These are phyloP conservation scores for Macrocybe sp. DNA, from an alignment of 1,284 basidiomycete genomes.

Conservation along the genomic window DNA sequence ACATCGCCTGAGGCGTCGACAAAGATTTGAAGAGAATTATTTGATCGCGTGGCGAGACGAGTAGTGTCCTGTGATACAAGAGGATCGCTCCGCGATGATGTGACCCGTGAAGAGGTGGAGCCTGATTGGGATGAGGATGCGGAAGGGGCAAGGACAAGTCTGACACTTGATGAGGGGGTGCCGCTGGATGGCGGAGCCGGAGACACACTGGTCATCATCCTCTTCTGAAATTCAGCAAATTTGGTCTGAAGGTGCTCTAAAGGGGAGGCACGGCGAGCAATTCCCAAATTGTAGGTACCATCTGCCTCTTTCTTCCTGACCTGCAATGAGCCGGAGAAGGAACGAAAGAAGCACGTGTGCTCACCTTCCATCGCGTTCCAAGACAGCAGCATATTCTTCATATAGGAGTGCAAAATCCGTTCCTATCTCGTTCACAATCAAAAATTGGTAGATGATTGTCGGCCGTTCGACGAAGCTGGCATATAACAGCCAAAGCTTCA, in stretches of 20 bases:
- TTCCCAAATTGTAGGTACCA: constrained; percentile 81
- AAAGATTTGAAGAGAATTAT: constrained; percentile 61
- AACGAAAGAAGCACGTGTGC: constrained; percentile 12
- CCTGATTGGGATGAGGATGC: constrained; percentile 19
- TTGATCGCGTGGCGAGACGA: constrained; percentile 32
- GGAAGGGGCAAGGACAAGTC: constrained; percentile 15
- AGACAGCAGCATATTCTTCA: constrained; percentile 83
- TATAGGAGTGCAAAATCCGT: constrained; percentile 80
- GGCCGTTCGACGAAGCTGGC: constrained; percentile 75
- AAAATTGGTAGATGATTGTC: constrained; percentile 76
- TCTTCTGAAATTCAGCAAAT: constrained; percentile 79
- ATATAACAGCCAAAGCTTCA: constrained; percentile 92
- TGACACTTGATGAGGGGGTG: constrained; percentile 24
- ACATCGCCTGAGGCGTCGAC: constrained; percentile 59
- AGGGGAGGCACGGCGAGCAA: constrained; percentile 73
- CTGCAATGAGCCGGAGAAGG: constrained; percentile 10
- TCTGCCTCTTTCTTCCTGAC: constrained; percentile 82
- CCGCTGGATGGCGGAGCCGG: constrained; percentile 25
- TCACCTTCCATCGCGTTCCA: constrained; percentile 61
- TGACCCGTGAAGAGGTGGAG: constrained; percentile 16
- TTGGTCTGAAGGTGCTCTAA: constrained; percentile 72
- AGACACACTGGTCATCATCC: constrained; percentile 54
- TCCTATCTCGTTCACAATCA: constrained; percentile 88
- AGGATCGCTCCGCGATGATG: constrained; percentile 16
- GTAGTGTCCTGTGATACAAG: constrained; percentile 17